These are phyloP conservation scores for Dictyostelium discoideum DNA, from an alignment of 78 protist species.

Conservation along the genomic window DNA sequence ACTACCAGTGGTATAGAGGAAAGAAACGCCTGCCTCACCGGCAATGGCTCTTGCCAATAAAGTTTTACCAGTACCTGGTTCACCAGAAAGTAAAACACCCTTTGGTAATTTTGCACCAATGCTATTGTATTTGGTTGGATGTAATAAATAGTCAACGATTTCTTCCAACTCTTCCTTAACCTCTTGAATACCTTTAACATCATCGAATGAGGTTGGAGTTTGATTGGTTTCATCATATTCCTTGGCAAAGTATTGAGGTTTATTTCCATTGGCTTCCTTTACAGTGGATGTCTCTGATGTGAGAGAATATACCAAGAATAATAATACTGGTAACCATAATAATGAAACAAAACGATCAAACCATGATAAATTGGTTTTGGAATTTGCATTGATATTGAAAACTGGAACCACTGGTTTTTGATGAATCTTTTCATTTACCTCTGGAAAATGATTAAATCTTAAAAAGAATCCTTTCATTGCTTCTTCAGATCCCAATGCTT, in stretches of 20 bases:
- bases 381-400: not conserved
- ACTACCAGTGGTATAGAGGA: conserved; percentile 89
- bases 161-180: conserved; percentile 91
- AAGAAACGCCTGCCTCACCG: conserved; percentile 95
- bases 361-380: conserved; percentile 1
- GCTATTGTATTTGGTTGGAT: conserved; percentile 88
- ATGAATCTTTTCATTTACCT: not conserved
- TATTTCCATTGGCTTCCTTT: not conserved
- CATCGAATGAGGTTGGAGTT: conserved; percentile 54
- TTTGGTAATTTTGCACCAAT: conserved; percentile 96
- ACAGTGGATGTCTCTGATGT: not conserved
- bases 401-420: conserved; percentile 65
- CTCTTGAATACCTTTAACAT: conserved; percentile 88
- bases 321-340: conserved; percentile 19
- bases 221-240: not conserved
- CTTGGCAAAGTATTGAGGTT: conserved; percentile 15
- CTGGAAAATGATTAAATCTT: conserved; percentile 9
- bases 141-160: conserved; percentile 89
- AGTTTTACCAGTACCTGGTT: conserved; percentile 98
- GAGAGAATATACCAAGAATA: not conserved
- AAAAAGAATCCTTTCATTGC: conserved; percentile 9
- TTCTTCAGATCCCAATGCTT: not conserved
- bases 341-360: conserved; percentile 22
- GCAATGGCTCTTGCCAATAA: conserved; percentile 97
- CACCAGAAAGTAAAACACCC: conserved; percentile 93